Conservation (phyloP, 2,329 filamentous ascomycete genomes). For the Penicillium sp. region DNA sequence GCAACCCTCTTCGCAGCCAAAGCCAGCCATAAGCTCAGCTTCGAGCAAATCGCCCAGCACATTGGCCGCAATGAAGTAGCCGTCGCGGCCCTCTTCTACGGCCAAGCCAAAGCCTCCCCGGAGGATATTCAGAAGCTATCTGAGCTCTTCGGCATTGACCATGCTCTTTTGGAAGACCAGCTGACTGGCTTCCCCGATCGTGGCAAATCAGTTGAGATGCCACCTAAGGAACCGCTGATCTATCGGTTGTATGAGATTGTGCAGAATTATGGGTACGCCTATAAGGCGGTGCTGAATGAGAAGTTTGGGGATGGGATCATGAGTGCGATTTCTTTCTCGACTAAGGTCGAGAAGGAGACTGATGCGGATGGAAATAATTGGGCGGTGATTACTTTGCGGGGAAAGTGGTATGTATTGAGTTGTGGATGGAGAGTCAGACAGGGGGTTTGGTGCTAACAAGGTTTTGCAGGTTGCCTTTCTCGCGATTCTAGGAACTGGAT, state of each 20-base stretch:
- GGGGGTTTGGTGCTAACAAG: background rate
- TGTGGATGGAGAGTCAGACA: too few species aligned
- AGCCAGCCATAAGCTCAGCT: constrained; percentile 74
- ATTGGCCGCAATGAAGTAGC: constrained; percentile 83
- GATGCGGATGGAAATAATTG: constrained; percentile 81
- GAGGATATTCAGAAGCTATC: constrained; percentile 74
- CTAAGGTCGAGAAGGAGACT: constrained; percentile 90
- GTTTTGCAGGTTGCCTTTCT: constrained; percentile 52
- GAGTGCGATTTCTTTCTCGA: constrained; percentile 91
- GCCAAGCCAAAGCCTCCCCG: constrained; percentile 74
- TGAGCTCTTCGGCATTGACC: constrained; percentile 66
- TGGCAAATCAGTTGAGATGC: constrained; percentile 80
- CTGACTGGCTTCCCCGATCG: constrained; percentile 79
- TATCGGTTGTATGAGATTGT: constrained; percentile 93
- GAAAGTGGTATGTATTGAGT: constrained; percentile 72
- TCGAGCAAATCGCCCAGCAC: constrained; percentile 75
- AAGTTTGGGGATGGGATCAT: constrained; percentile 96
- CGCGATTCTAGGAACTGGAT: constrained; percentile 45
- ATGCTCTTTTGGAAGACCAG: constrained; percentile 63
- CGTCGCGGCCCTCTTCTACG: constrained; percentile 88
- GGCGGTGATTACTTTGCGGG: constrained; percentile 82
- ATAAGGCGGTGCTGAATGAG: constrained; percentile 94
- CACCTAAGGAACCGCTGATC: constrained; percentile 82
- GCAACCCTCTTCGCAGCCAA: constrained; percentile 81
- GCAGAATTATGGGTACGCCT: constrained; percentile 95